phyloP scores from a whole-genome alignment of 805 yeast species.

The Saturnispora sanitii region DNA sequence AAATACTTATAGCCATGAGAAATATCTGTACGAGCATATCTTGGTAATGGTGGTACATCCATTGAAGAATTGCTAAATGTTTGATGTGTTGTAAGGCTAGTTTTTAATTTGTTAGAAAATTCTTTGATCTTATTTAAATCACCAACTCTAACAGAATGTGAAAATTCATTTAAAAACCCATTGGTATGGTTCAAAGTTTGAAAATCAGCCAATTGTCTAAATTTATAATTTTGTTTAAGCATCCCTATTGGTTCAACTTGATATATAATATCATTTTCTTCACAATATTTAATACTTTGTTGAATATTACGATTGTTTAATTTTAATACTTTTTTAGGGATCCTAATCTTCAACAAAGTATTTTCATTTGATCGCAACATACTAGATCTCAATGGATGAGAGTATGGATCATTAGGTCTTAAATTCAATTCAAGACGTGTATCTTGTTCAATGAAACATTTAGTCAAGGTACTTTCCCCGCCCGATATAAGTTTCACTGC shows the following conservation, averaged over 20 bases:
- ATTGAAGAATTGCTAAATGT: constrained; percentile 28
- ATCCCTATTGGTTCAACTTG: constrained; percentile 54
- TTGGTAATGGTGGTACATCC: constrained; percentile 78
- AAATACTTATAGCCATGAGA: constrained; percentile 74
- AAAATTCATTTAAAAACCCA: constrained; percentile 33
- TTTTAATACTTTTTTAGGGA: constrained; percentile 46
- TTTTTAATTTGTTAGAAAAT: constrained; percentile 26
- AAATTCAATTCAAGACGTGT: constrained; percentile 23
- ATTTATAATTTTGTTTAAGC: constrained; percentile 58
- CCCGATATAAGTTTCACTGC: constrained; percentile 73
- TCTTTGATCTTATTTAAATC: constrained; percentile 32
- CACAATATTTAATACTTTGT: constrained; percentile 32
- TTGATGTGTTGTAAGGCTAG: constrained; percentile 11
- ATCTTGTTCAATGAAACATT: constrained; percentile 32
- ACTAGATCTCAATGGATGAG: constrained; percentile 57
- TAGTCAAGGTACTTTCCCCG: constrained; percentile 27
- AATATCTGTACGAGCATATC: constrained; percentile 63
- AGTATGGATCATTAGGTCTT: constrained; percentile 27
- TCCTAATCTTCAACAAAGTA: constrained; percentile 44
- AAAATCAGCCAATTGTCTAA: constrained; percentile 82
- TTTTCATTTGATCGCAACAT: constrained; percentile 41
- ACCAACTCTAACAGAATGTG: constrained; percentile 33
- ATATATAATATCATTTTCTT: constrained; percentile 25
- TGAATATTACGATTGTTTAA: constrained; percentile 33
- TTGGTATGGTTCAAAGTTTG: constrained; percentile 60